Base-by-base conservation (phyloP, 305 asterid species). In the Fraxinus sp. region DNA sequence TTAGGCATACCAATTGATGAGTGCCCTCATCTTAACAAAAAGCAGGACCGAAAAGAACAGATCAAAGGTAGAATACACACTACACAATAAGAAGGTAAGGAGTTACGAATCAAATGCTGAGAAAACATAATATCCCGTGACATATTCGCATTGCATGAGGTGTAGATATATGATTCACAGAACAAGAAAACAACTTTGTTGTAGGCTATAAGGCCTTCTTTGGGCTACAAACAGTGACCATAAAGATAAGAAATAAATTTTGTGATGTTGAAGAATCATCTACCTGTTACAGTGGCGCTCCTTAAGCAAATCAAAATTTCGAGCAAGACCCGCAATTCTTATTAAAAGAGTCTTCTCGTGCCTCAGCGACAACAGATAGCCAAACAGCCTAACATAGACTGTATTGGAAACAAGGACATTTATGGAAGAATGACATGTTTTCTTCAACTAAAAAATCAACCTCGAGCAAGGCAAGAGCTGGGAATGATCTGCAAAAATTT, bases 401-500 rank as follows among this genome's bases (percentile, higher is more conserved):
- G n/a, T 24, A 22, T 20, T 35, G 55, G n/a, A n/a, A n/a, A n/a
- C n/a, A n/a, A n/a, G n/a, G n/a, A n/a, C n/a, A n/a, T n/a, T n/a
- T n/a, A n/a, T n/a, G n/a, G n/a, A n/a, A n/a, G n/a, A n/a, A n/a
- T n/a, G n/a, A n/a, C n/a, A n/a, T n/a, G n/a, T n/a, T n/a, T n/a
- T n/a, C n/a, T n/a, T n/a, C n/a, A n/a, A n/a, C 24, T 49, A 79
- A 24, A 83, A 39, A 80, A 36, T 81, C 77, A 90, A 77, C 46
- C 81, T 82, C 74, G 62, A 55, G 80, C 22, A 52, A 77, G 32
- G 83, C 66, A 30, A 22, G 84, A 88, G 66, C 84, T 88, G 0
- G 98, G 97, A 73, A 96, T 90, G 35, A 91, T 88, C 92, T 90
- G 95, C 94, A 94, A 87, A 88, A 96, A 94, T 8, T 85, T 86